Conservation (phyloP, 2,329 filamentous ascomycete genomes). For the Botrytis pseudocinerea region DNA sequence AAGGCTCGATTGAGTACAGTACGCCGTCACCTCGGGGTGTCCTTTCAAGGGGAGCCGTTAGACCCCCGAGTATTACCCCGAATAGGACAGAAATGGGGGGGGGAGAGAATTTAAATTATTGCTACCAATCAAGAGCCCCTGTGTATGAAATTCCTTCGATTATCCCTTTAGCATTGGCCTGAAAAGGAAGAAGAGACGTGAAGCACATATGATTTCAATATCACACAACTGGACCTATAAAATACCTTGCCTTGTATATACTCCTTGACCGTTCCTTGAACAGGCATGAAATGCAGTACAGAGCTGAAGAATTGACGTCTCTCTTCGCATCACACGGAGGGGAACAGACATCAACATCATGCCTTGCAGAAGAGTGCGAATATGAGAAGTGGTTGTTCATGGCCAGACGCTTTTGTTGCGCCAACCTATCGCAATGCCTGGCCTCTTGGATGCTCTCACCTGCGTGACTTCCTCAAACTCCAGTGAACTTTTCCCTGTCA, state of each 20-base stretch:
- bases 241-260: background rate
- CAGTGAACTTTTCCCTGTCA: background rate
- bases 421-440: background rate
- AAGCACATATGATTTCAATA: constrained; percentile 12
- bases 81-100: background rate
- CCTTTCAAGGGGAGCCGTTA: background rate
- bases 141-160: background rate
- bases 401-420: background rate
- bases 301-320: background rate
- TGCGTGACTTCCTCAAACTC: background rate
- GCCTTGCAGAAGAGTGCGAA: background rate
- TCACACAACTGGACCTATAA: constrained; percentile 3
- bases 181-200: background rate
- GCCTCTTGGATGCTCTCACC: too few relatives aligned
- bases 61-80: background rate
- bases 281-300: background rate
- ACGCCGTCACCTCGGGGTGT: background rate
- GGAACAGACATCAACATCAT: constrained; percentile 3
- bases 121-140: background rate
- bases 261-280: background rate
- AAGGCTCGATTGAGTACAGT: background rate
- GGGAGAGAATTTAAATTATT: background rate
- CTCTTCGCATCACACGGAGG: constrained; percentile 1
- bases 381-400: background rate
- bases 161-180: background rate